These are phyloP conservation scores for Colletotrichum nymphaeae DNA, from an alignment of 2,329 filamentous ascomycete species.

Conservation along the genomic window DNA sequence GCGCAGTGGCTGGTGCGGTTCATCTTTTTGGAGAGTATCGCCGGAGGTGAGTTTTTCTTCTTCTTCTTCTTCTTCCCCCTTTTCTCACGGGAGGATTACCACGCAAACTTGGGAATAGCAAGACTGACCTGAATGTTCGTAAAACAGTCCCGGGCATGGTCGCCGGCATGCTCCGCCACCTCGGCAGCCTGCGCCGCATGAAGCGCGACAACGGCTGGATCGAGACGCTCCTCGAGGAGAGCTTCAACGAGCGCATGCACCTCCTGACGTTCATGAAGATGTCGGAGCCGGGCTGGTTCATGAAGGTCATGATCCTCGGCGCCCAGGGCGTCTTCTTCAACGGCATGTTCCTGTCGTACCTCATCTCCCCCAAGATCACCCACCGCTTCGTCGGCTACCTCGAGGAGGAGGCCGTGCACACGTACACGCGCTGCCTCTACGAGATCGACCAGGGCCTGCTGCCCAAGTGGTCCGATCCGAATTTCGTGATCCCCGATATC, in stretches of 20 bases:
- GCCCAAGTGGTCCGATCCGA: conserved; percentile 79
- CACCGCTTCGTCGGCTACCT: conserved; percentile 98
- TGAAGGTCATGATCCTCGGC: conserved; percentile 90
- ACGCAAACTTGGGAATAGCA: neutral
- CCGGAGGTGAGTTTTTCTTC: conserved; percentile 60
- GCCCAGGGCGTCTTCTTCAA: conserved; percentile 99
- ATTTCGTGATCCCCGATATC: conserved; percentile 85
- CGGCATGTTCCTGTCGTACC: conserved; percentile 87
- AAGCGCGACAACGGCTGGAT: conserved; percentile 98
- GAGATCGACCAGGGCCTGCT: conserved; percentile 89
- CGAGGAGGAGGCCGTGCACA: conserved; percentile 96
- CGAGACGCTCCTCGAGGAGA: conserved; percentile 89
- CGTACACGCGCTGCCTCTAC: conserved; percentile 88
- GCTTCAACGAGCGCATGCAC: conserved; percentile 95
- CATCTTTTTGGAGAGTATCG: conserved; percentile 92
- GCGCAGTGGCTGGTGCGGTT: conserved; percentile 76
- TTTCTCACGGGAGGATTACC: neutral
- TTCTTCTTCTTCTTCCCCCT: neutral
- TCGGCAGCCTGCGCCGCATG: conserved; percentile 85
- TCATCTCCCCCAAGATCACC: conserved; percentile 86
- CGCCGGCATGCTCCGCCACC: conserved; percentile 90
- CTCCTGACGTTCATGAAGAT: conserved; percentile 93
- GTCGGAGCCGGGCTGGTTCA: conserved; percentile 80
- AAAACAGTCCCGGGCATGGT: conserved; percentile 89
- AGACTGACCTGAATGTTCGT: neutral